Evolutionary conservation across 1,284 basidiomycete species (phyloP).

Genomic region (Flammula alnicola): DNA sequence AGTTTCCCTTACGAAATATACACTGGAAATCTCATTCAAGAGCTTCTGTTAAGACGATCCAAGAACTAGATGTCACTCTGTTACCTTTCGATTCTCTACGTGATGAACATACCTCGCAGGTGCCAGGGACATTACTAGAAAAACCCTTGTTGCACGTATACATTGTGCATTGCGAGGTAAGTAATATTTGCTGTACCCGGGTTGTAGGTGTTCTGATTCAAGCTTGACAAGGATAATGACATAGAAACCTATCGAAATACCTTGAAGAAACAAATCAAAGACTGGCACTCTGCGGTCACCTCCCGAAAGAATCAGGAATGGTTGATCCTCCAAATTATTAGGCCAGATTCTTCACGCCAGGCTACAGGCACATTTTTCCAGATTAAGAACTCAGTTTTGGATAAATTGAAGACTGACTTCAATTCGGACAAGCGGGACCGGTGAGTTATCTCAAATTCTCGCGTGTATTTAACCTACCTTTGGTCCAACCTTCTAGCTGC

Average conservation of each 20-base stretch:
- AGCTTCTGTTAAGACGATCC: slow-evolving; percentile 81
- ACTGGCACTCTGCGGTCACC: slow-evolving; percentile 80
- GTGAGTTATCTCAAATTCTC: slow-evolving; percentile 44
- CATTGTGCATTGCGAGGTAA: slow-evolving; percentile 87
- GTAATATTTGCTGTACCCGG: slow-evolving; percentile 18
- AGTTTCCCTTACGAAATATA: slow-evolving; percentile 85
- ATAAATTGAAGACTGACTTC: slow-evolving; percentile 93
- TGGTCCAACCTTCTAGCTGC: slow-evolving; percentile 53
- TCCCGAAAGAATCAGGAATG: slow-evolving; percentile 87
- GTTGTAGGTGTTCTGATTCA: no score
- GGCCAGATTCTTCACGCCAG: slow-evolving; percentile 60
- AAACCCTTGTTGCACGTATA: slow-evolving; percentile 87
- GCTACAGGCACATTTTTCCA: slow-evolving; percentile 75
- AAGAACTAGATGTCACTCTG: slow-evolving; percentile 81
- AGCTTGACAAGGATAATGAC: slow-evolving; percentile 73
- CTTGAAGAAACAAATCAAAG: slow-evolving; percentile 85
- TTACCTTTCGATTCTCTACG: slow-evolving; percentile 72
- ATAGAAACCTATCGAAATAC: slow-evolving; percentile 81
- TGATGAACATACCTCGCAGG: slow-evolving; percentile 76
- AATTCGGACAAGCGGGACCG: slow-evolving; percentile 89
- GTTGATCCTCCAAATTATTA: slow-evolving; percentile 85
- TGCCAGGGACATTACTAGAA: slow-evolving; percentile 82
- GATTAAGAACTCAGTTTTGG: slow-evolving; percentile 83
- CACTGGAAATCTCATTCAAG: slow-evolving; percentile 85
- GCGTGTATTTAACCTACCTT: not conserved